Evolutionary conservation across 2,329 filamentous ascomycete species (phyloP), one percentile per base, ranked within the genome.

Genomic region (Colletotrichum spinosum): DNA sequence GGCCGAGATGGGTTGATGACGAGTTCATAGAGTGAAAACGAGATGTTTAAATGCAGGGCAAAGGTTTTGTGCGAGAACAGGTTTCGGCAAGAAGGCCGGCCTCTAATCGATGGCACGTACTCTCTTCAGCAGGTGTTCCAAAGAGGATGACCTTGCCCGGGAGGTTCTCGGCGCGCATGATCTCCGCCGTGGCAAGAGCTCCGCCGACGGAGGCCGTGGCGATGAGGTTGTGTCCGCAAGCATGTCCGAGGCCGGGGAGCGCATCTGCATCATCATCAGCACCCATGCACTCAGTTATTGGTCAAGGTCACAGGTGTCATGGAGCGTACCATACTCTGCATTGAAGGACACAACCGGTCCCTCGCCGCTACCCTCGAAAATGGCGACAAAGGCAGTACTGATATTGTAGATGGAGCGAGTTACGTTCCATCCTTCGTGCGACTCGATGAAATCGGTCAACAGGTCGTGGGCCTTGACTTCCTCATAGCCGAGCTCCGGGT

Each of bases 111-210:
- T 25, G 25, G 25, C 13, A 17, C 54, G 39, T 33, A 63, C 80
- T 78, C 74, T 84, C 82, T 73, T 85, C 83, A 9, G 80, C 84
- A 0, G 83, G 84, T 0, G 83, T 85, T 38, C 83, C 83, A 42
- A 85, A 78, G 34, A 85, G 69, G 6, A 80, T 72, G 6, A 85
- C 74, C 55, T 79, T 80, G 5, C 83, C 83, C 0, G 78, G 70
- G 2, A 87, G 73, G 1, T 72, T 68, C 45, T 79, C 75, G 11
- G 75, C 70, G 17, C 75, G 77, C 68, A 86, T 75, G 2, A 81
- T 71, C 34, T 80, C 73, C 0, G 81, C 83, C 1, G 83, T 76
- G 4, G 82, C 84, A 3, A 88, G 70, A 33, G 77, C 81, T 4
- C 75, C 82, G 1, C 81, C 78, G 4, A 85, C 70, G 0, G 83